These are phyloP conservation scores for Thalassiosira ordinaria DNA, from an alignment of 352 stramenopile species.

Conservation along the genomic window DNA sequence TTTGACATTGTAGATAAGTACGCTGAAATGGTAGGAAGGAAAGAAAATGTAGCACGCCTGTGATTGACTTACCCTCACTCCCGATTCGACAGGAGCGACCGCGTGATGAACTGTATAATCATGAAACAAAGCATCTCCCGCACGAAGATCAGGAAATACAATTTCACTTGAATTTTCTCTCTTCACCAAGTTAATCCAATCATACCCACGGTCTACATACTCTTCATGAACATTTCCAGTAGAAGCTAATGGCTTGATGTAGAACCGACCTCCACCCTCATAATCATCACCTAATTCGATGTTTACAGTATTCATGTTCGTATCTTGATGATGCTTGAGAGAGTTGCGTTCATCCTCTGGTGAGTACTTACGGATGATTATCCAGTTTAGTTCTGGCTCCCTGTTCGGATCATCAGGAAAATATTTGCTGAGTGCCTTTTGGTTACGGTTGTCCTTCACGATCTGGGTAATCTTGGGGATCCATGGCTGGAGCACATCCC, in stretches of 20 bases:
- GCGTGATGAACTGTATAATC: slow-evolving; percentile 42
- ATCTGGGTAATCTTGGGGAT: no score
- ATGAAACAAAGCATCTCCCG: slow-evolving; percentile 24
- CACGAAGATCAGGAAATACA: slow-evolving; percentile 27
- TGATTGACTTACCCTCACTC: background rate
- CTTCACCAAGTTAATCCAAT: slow-evolving; percentile 16
- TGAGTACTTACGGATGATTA: slow-evolving; percentile 41
- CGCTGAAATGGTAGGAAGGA: no score
- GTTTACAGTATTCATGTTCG: slow-evolving; percentile 32
- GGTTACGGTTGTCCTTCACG: no score
- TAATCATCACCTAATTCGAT: slow-evolving; percentile 36
- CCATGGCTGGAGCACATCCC: no score
- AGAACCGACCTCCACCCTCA: slow-evolving; percentile 36
- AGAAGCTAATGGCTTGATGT: slow-evolving; percentile 21
- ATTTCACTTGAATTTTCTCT: slow-evolving; percentile 27
- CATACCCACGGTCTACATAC: background rate
- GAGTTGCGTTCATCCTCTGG: slow-evolving; percentile 20
- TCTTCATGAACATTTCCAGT: background rate
- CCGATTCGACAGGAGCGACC: slow-evolving; percentile 22
- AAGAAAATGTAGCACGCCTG: no score
- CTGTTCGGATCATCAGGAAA: no score
- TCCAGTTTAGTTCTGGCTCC: slow-evolving; percentile 31
- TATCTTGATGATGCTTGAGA: slow-evolving; percentile 21
- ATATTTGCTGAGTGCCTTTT: no score
- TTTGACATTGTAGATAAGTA: background rate